These are phyloP conservation scores for Mortierella hygrophila DNA, from an alignment of 192 early-diverging fungal species.

Conservation along the genomic window DNA sequence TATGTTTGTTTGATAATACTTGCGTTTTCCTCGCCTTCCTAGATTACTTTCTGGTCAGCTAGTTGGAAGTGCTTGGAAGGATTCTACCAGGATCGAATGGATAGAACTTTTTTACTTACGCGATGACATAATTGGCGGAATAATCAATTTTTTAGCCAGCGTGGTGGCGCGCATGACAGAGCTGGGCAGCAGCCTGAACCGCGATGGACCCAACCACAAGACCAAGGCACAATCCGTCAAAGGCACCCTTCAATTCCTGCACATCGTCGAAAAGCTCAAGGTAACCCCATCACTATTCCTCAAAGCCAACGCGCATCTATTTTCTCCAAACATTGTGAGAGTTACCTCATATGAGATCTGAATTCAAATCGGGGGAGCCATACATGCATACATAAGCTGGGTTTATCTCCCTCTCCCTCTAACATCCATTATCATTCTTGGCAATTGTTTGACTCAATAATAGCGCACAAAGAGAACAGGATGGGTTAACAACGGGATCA, in stretches of 20 bases:
- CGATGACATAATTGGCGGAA: neutral
- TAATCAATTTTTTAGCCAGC: conserved; percentile 13
- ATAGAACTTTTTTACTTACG: neutral
- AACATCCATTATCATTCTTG: neutral
- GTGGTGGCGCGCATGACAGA: conserved; percentile 41
- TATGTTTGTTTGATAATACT: neutral
- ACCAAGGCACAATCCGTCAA: conserved; percentile 41
- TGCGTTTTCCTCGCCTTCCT: neutral
- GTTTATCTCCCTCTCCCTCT: neutral
- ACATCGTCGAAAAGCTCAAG: conserved; percentile 86
- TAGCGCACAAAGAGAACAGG: conserved; percentile 94
- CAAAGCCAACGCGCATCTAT: neutral
- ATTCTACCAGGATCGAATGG: neutral
- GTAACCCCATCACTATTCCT: conserved; percentile 32
- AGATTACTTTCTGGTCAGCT: neutral
- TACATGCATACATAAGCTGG: neutral
- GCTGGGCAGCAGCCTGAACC: conserved; percentile 2
- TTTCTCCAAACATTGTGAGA: neutral
- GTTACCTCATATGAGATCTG: neutral
- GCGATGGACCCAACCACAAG: conserved; percentile 18
- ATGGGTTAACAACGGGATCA: conserved; percentile 84
- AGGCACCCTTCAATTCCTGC: conserved; percentile 75
- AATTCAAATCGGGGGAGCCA: neutral
- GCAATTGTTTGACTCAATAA: neutral
- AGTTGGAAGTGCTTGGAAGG: neutral